Evolutionary conservation across 225 moss, liverwort and hornwort species (phyloP).

Genomic region (Bryum argenteum): DNA sequence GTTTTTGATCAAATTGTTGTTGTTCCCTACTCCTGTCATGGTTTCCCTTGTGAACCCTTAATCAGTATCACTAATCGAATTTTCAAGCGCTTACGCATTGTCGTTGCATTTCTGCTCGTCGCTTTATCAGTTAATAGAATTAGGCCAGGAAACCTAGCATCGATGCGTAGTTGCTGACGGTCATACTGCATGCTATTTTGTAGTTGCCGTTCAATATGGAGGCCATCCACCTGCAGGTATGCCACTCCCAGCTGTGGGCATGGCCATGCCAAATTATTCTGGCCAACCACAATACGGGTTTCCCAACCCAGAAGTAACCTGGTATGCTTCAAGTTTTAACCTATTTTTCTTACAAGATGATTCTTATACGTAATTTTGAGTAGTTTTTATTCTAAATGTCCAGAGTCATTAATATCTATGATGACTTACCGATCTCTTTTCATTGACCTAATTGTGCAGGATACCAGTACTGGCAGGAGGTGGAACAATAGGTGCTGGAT

Average conservation of each 20-base stretch:
- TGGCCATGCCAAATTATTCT: slow-evolving; percentile 89
- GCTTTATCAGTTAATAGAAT: background rate
- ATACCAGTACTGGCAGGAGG: slow-evolving; percentile 97
- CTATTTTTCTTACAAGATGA: background rate
- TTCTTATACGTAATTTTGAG: slow-evolving; percentile 11
- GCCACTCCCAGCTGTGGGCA: slow-evolving; percentile 88
- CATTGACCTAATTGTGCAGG: slow-evolving; percentile 47
- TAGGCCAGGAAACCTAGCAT: background rate
- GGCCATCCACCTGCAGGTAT: slow-evolving; percentile 86
- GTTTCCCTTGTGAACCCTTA: too few species aligned
- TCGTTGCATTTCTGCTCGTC: background rate
- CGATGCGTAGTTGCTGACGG: slow-evolving; percentile 9
- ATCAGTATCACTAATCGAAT: too few species aligned
- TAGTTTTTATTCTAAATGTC: background rate
- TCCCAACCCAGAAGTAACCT: slow-evolving; percentile 90
- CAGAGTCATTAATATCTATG: background rate
- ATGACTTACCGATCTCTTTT: background rate
- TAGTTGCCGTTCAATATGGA: slow-evolving; percentile 88
- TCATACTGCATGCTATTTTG: slow-evolving; percentile 24
- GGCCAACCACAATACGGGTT: slow-evolving; percentile 74
- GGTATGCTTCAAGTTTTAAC: slow-evolving; percentile 52
- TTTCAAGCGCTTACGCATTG: too few species aligned
- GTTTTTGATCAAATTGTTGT: too few species aligned
- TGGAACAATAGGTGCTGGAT: slow-evolving; percentile 76
- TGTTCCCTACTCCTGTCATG: too few species aligned